Evolutionary conservation across 306 rosid genomes (phyloP).

Genomic region (Prunus armeniaca): DNA sequence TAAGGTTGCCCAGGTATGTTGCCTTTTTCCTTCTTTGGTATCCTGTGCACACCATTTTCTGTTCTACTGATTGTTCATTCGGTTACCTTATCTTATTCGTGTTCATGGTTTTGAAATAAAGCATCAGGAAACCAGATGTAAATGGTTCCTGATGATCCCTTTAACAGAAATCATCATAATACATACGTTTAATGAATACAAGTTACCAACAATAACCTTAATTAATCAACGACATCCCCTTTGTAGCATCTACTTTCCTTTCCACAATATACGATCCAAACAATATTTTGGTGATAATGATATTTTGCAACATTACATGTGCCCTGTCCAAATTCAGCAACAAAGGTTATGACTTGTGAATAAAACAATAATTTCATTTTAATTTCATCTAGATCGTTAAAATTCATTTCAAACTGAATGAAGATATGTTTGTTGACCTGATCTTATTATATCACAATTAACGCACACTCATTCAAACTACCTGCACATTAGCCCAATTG

Average conservation of each 20-base stretch:
- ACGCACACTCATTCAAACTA: too few relatives aligned
- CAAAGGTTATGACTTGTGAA: not conserved
- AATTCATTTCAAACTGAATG: not conserved
- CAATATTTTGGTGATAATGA: not conserved
- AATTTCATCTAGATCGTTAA: not conserved
- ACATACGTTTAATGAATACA: not conserved
- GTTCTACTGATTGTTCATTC: not conserved
- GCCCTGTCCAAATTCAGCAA: not conserved
- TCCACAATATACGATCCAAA: not conserved
- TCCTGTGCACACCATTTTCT: conserved; percentile 5
- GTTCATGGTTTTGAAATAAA: not conserved
- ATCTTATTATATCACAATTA: too few relatives aligned
- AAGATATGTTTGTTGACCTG: too few relatives aligned
- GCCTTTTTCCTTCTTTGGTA: conserved; percentile 9
- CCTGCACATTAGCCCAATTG: too few relatives aligned
- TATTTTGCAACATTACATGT: not conserved
- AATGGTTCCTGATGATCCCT: not conserved
- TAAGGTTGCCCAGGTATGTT: conserved; percentile 85
- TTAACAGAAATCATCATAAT: not conserved
- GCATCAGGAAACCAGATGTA: not conserved
- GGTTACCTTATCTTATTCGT: not conserved
- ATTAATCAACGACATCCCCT: not conserved
- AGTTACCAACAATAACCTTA: not conserved
- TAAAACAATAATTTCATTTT: not conserved
- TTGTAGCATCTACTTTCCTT: not conserved